A percentile compares a stretch with the other conserved stretches of the same genome.
Evolutionary conservation across 768 basidiomycete species (phyloP).

Genomic region (Pisolithus tinctorius): DNA sequence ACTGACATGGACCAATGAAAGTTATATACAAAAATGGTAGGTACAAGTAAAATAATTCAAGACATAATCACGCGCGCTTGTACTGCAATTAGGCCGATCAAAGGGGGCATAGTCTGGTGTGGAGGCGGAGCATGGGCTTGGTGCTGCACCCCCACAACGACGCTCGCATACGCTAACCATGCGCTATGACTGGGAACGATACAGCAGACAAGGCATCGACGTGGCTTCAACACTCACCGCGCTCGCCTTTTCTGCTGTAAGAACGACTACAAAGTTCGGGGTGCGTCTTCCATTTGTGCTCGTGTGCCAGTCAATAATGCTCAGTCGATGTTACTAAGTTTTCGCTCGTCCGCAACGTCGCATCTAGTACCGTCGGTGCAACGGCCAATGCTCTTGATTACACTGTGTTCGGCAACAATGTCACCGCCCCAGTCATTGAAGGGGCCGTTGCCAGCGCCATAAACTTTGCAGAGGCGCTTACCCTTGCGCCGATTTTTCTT

Average conservation of each 20-base stretch:
- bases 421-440: constrained; percentile 52
- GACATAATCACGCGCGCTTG: not conserved
- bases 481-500: constrained; percentile 67
- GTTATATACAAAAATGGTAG: not conserved
- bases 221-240: constrained; percentile 56
- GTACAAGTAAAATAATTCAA: not conserved
- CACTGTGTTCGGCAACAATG: constrained; percentile 53
- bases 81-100: too few relatives aligned
- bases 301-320: constrained; percentile 1
- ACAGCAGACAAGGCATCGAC: constrained; percentile 54
- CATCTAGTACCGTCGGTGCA: constrained; percentile 49
- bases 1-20: constrained; percentile 11
- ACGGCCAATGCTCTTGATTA: constrained; percentile 58
- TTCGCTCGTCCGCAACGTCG: constrained; percentile 55
- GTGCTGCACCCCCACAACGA: constrained; percentile 6
- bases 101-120: not conserved
- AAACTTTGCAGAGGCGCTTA: constrained; percentile 61
- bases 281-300: constrained; percentile 35
- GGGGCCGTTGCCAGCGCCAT: constrained; percentile 55
- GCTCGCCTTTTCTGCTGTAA: constrained; percentile 63
- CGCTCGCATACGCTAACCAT: constrained; percentile 11
- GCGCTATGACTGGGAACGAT: constrained; percentile 34
- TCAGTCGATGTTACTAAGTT: constrained; percentile 44
- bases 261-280: constrained; percentile 60
- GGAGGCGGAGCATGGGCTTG: constrained; percentile 14